A percentile compares a stretch with the other conserved stretches of the same genome.
Evolutionary conservation across 2,329 filamentous ascomycete species (phyloP).

Genomic region (Chrysoporthe puriensis): DNA sequence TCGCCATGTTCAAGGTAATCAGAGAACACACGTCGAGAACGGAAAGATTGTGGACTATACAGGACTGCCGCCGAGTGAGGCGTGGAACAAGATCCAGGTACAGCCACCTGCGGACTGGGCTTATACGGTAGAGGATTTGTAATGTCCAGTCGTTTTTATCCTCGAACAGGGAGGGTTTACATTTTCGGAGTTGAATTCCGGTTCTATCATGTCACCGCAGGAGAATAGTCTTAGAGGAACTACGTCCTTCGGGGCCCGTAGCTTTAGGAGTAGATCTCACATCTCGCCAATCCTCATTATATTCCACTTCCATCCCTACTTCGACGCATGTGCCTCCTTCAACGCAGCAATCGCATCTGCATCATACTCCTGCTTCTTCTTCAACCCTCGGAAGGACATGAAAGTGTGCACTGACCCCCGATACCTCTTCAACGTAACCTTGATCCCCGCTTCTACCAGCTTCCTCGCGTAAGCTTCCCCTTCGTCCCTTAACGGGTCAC

Average conservation of each 20-base stretch:
- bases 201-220: no score
- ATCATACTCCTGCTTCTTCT: conserved; percentile 40
- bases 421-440: conserved; percentile 43
- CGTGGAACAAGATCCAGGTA: conserved; percentile 18
- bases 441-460: conserved; percentile 41
- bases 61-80: conserved; percentile 12
- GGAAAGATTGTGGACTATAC: conserved; percentile 21
- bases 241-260: no score
- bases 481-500: conserved; percentile 45
- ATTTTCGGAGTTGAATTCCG: no score
- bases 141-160: neutral
- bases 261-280: no score
- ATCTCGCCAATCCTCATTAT: neutral
- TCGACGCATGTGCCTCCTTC: conserved; percentile 37
- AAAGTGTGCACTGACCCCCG: conserved; percentile 44
- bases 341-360: conserved; percentile 38
- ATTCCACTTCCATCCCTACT: neutral
- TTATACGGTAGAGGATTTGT: conserved; percentile 15
- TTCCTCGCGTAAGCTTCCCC: conserved; percentile 45
- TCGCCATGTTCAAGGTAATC: conserved; percentile 5
- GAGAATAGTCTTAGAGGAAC: no score
- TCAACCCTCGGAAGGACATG: conserved; percentile 36
- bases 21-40: conserved; percentile 19
- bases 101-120: conserved; percentile 16
- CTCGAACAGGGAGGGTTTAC: neutral